These are phyloP conservation scores for Mortierella sp. DNA, from an alignment of 371 early-diverging fungal species.

Conservation along the genomic window DNA sequence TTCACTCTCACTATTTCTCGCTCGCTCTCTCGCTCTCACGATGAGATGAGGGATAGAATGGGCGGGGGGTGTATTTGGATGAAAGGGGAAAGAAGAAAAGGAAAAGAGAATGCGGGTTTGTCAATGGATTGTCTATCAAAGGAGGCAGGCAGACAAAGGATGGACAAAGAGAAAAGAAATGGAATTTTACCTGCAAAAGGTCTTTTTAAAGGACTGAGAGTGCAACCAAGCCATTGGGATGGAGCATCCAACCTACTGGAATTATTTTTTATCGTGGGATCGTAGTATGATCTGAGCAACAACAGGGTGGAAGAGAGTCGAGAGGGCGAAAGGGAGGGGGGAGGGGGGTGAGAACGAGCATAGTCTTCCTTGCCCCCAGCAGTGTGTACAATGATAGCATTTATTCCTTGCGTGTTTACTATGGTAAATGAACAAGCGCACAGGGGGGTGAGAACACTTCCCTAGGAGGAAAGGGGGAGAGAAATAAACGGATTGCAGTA, in stretches of 20 bases:
- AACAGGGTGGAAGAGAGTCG: background rate
- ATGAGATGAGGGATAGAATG: background rate
- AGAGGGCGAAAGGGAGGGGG: background rate
- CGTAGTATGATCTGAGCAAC: background rate
- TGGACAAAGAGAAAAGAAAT: background rate
- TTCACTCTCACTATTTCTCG: background rate
- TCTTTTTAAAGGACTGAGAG: background rate
- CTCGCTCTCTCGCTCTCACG: constrained; percentile 1
- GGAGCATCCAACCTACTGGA: background rate
- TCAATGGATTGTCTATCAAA: constrained; percentile 2
- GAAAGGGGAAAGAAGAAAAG: background rate
- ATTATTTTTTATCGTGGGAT: background rate
- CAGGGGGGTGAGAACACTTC: no score
- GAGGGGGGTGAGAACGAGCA: background rate
- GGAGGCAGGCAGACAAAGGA: constrained; percentile 2
- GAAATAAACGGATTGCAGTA: no score
- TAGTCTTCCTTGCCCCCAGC: no score
- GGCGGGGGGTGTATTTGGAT: background rate
- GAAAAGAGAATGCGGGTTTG: background rate
- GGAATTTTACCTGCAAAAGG: background rate
- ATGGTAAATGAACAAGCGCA: no score
- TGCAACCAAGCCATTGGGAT: background rate
- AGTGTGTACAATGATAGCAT: no score
- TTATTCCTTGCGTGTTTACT: no score
- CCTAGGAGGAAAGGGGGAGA: no score